These are phyloP conservation scores for Solanum arcanum DNA, from an alignment of 257 asterid species.

Conservation along the genomic window DNA sequence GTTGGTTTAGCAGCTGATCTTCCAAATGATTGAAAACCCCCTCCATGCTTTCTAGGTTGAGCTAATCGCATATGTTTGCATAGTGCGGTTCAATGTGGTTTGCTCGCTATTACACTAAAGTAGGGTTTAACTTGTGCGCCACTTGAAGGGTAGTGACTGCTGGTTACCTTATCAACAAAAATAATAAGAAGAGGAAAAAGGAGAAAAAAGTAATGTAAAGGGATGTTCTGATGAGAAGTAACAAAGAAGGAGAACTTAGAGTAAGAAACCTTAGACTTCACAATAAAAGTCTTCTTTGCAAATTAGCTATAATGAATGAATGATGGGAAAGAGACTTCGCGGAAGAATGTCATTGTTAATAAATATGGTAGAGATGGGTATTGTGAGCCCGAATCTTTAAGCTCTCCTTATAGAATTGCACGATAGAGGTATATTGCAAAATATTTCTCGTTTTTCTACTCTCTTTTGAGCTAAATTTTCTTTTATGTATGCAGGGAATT, in stretches of 20 bases:
- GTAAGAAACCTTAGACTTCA: neutral
- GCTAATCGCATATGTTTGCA: neutral
- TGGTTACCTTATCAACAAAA: neutral
- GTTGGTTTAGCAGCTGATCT: neutral
- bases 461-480: neutral
- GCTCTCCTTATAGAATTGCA: neutral
- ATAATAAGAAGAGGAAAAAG: neutral
- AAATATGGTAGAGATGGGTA: neutral
- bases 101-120: accelerated
- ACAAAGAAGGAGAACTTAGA: neutral
- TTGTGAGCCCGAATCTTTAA: neutral
- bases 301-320: neutral
- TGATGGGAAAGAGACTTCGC: neutral
- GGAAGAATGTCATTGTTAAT: neutral
- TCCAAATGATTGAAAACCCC: neutral
- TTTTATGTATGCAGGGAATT: slow-evolving; percentile 34
- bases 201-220: neutral
- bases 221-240: neutral
- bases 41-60: neutral
- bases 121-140: neutral
- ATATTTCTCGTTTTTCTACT: neutral
- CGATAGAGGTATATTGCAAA: neutral
- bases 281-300: neutral
- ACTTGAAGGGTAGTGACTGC: neutral
- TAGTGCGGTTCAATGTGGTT: neutral